Conservation (phyloP, 129 eudicot species). For the Escallonia rubra region DNA sequence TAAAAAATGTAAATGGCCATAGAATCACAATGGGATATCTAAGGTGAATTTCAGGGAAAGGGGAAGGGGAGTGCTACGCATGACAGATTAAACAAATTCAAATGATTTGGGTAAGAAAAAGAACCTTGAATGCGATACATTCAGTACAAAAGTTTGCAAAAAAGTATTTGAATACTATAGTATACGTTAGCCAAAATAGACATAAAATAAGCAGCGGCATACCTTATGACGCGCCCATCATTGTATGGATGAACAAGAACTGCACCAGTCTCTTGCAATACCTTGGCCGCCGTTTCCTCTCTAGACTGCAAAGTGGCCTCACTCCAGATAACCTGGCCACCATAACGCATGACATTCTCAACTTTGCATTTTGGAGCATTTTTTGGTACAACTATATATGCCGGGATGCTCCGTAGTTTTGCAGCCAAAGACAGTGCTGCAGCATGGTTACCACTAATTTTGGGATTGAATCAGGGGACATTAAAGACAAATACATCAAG, state of each 20-base stretch:
- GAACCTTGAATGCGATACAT: too few species aligned
- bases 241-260: conserved; percentile 90
- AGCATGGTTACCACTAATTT: conserved; percentile 89
- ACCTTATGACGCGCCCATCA: conserved; percentile 87
- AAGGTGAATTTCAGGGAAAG: too few species aligned
- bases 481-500: background rate
- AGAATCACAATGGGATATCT: too few species aligned
- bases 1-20: too few species aligned
- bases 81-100: too few species aligned
- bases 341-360: conserved; percentile 89
- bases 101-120: too few species aligned
- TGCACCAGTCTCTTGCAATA: conserved; percentile 77
- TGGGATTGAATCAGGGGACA: conserved; percentile 8
- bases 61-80: too few species aligned
- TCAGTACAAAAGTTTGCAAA: too few species aligned
- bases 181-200: too few species aligned
- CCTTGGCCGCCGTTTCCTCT: conserved; percentile 68
- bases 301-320: conserved; percentile 77
- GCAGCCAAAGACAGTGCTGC: conserved; percentile 98
- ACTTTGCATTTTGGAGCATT: conserved; percentile 97
- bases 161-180: too few species aligned
- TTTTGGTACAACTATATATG: conserved; percentile 80
- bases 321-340: conserved; percentile 86
- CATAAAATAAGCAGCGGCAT: background rate
- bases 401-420: conserved; percentile 78